phyloP scores from a whole-genome alignment of 148 eudicot species.

The Diospyros lotus region DNA sequence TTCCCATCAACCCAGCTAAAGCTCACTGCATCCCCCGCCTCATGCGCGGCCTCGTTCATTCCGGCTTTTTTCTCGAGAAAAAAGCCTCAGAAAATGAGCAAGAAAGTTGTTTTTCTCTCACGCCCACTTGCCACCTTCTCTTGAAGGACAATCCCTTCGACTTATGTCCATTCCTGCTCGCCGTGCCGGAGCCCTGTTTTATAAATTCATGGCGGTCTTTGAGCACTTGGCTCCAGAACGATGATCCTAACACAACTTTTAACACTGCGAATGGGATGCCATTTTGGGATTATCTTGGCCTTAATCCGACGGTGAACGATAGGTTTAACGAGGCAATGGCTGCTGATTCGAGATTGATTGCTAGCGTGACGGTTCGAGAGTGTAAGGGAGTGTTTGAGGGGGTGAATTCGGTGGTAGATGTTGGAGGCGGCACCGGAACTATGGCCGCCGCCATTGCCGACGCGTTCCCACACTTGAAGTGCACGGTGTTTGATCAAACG shows the following conservation, averaged over 20 bases:
- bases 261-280: neutral
- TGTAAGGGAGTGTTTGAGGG: slow-evolving; percentile 1
- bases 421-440: neutral
- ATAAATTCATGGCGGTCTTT: neutral
- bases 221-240: neutral
- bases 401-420: neutral
- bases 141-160: neutral
- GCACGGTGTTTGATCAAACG: neutral
- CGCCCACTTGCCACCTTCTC: neutral
- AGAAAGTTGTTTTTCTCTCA: neutral
- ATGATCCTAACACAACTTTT: neutral
- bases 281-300: neutral
- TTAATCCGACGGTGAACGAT: neutral
- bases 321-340: neutral
- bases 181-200: neutral
- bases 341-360: neutral
- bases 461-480: neutral
- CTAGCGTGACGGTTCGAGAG: neutral
- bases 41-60: slow-evolving; percentile 2
- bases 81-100: neutral
- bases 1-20: neutral
- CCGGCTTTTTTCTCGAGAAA: neutral
- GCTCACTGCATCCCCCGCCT: neutral
- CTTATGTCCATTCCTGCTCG: neutral
- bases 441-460: neutral